Percentiles rank a stretch among this genome's conserved stretches.
Evolutionary conservation across 805 yeast genomes (phyloP).

Genomic region (Suhomyces pyralidae): DNA sequence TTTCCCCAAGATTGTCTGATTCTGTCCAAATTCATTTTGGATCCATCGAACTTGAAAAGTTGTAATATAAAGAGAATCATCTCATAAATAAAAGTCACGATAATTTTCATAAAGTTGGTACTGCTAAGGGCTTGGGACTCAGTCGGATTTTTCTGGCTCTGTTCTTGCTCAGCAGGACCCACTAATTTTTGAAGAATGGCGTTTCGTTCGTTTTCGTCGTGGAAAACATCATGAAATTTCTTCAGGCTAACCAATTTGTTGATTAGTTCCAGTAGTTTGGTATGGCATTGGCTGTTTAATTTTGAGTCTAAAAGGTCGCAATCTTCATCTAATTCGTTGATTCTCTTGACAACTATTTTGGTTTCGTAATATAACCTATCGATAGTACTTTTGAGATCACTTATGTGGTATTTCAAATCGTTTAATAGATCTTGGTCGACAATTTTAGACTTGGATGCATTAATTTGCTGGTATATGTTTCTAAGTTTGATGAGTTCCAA

Average conservation of each 20-base stretch:
- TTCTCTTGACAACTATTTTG: slow-evolving; percentile 37
- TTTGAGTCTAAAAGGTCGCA: slow-evolving; percentile 25
- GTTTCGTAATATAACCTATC: slow-evolving; percentile 41
- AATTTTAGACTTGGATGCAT: slow-evolving; percentile 18
- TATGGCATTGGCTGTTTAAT: slow-evolving; percentile 25
- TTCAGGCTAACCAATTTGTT: slow-evolving; percentile 26
- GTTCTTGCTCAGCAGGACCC: slow-evolving; percentile 11
- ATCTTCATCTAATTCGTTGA: slow-evolving; percentile 39
- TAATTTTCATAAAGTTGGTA: slow-evolving; percentile 16
- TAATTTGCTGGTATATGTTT: slow-evolving; percentile 25
- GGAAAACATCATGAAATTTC: slow-evolving; percentile 30
- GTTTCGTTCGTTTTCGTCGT: slow-evolving; percentile 25
- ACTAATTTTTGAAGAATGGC: slow-evolving; percentile 26
- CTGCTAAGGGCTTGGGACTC: background rate
- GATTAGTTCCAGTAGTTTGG: slow-evolving; percentile 24
- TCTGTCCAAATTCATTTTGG: slow-evolving; percentile 42
- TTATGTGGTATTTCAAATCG: slow-evolving; percentile 26
- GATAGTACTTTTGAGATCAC: slow-evolving; percentile 30
- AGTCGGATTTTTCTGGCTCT: background rate
- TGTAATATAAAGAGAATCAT: slow-evolving; percentile 30
- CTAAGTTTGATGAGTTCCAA: slow-evolving; percentile 29
- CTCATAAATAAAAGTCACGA: slow-evolving; percentile 34
- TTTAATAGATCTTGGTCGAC: slow-evolving; percentile 29
- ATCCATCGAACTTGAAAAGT: slow-evolving; percentile 36
- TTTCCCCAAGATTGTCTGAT: slow-evolving; percentile 37